Conservation (phyloP, 2,329 filamentous ascomycete species). For the Bisporella sp. region DNA sequence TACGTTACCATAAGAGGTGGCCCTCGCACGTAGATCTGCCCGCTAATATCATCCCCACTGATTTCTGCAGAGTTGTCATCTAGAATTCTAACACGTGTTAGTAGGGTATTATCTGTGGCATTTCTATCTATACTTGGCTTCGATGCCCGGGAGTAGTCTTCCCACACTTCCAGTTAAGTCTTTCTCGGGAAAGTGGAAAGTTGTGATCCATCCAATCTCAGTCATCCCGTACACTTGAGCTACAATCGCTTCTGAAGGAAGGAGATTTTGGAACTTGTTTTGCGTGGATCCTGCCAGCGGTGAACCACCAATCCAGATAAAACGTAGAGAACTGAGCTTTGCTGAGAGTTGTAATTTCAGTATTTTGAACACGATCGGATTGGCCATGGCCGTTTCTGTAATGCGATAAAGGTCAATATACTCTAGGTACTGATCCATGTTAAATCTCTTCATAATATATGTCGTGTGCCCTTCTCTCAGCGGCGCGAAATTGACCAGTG, state of each 20-base stretch:
- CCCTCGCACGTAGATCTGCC: slow-evolving; percentile 16
- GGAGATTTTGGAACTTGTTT: slow-evolving; percentile 31
- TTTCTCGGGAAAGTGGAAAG: background rate
- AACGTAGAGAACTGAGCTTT: slow-evolving; percentile 34
- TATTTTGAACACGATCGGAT: slow-evolving; percentile 66
- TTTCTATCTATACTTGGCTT: background rate
- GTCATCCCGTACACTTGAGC: slow-evolving; percentile 47
- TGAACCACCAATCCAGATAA: slow-evolving; percentile 41
- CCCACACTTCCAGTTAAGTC: slow-evolving; percentile 8
- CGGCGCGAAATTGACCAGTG: slow-evolving; percentile 30
- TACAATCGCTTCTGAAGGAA: slow-evolving; percentile 34
- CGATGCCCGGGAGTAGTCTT: slow-evolving; percentile 2
- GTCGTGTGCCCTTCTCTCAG: background rate
- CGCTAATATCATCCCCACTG: slow-evolving; percentile 14
- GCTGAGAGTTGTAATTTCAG: slow-evolving; percentile 48
- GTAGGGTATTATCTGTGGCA: background rate
- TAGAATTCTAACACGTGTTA: slow-evolving; percentile 5
- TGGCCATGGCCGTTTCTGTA: slow-evolving; percentile 59
- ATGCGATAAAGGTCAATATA: slow-evolving; percentile 62
- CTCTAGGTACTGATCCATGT: slow-evolving; percentile 64
- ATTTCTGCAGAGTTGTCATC: slow-evolving; percentile 2
- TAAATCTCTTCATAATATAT: slow-evolving; percentile 65
- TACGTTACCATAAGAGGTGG: slow-evolving; percentile 31
- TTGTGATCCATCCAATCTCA: slow-evolving; percentile 34
- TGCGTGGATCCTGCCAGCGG: slow-evolving; percentile 34